Percentiles rank a stretch among this genome's conserved stretches.
Conservation (phyloP, 805 yeast genomes). For the Monosporozyma servazzii region DNA sequence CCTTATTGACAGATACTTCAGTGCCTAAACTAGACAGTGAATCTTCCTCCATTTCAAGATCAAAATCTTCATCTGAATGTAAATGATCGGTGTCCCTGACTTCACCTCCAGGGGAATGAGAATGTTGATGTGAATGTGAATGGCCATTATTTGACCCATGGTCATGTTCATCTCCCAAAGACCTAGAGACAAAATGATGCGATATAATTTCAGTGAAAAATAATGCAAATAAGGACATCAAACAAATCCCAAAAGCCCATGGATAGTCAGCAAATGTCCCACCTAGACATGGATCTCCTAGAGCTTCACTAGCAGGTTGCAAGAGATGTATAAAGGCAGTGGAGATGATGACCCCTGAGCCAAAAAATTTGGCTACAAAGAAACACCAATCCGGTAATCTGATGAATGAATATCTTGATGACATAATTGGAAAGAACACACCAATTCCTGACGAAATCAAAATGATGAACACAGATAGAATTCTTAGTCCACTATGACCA, state of each 20-base stretch:
- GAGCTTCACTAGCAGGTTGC: conserved; percentile 56
- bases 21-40: background rate
- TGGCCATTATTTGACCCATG: conserved; percentile 1
- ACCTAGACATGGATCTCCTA: conserved; percentile 50
- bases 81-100: background rate
- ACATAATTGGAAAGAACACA: conserved; percentile 50
- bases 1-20: background rate
- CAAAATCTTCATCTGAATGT: background rate
- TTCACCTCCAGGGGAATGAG: background rate
- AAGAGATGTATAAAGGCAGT: conserved; percentile 72
- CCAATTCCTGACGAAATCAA: conserved; percentile 49
- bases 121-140: background rate
- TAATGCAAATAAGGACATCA: conserved; percentile 38
- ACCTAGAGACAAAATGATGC: conserved; percentile 35
- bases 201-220: conserved; percentile 42
- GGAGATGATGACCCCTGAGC: conserved; percentile 77
- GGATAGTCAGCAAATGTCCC: conserved; percentile 49
- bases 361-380: conserved; percentile 64
- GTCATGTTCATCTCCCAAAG: conserved; percentile 29
- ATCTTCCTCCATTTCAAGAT: background rate
- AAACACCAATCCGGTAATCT: conserved; percentile 54
- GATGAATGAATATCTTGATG: conserved; percentile 49
- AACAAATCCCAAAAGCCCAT: conserved; percentile 48
- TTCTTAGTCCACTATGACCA: conserved; percentile 36
- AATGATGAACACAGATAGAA: conserved; percentile 54